phyloP scores from a whole-genome alignment of 352 stramenopile species.

The Globisporangium nunn region DNA sequence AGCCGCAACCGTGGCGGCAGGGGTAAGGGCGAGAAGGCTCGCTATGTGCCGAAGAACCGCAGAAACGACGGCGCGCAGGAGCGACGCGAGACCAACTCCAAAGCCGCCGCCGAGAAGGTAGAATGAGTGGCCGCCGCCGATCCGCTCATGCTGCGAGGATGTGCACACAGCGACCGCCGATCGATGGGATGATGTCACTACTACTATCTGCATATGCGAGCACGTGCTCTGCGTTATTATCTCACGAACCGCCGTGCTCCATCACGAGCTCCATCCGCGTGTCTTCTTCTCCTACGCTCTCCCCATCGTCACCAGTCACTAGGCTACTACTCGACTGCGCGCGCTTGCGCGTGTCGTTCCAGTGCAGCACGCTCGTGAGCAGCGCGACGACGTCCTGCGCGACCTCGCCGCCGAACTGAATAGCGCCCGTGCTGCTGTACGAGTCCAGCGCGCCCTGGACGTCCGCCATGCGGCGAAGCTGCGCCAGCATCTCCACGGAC shows the following conservation, averaged over 20 bases:
- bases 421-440: conserved; percentile 51
- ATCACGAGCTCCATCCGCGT: conserved; percentile 4
- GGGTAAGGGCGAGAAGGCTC: neutral
- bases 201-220: neutral
- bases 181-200: neutral
- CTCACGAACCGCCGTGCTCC: neutral
- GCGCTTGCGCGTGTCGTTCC: conserved; percentile 53
- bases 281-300: neutral
- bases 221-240: no score
- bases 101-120: neutral
- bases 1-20: neutral
- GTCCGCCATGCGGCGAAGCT: conserved; percentile 69
- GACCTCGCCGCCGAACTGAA: conserved; percentile 75
- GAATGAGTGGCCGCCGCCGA: no score
- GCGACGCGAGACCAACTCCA: neutral
- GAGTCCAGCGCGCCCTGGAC: conserved; percentile 65
- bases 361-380: conserved; percentile 60
- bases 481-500: conserved; percentile 39
- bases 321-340: conserved; percentile 17
- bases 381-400: conserved; percentile 72
- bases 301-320: conserved; percentile 1
- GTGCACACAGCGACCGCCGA: neutral
- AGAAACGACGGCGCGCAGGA: neutral
- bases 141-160: neutral
- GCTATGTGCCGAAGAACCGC: neutral